Evolutionary conservation across 768 basidiomycete species (phyloP), one percentile per base, ranked within the genome.

Genomic region (Postia placenta): DNA sequence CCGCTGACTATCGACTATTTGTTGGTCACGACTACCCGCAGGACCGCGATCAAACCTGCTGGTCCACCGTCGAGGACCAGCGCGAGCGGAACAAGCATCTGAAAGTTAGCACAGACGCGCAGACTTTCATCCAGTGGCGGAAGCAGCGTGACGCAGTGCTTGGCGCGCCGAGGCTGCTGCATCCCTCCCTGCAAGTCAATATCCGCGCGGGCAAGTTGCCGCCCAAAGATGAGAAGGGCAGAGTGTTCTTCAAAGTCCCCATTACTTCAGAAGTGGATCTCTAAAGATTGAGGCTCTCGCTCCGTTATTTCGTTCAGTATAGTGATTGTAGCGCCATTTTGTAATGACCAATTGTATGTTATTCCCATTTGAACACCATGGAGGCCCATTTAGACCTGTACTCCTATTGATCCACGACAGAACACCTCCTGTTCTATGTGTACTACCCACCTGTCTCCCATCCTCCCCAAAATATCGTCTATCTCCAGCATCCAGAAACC

Each of bases 1-100:
- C 69, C 12, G 49, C 56, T 20, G 59, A 64, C 42, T 62, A 63
- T 48, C 63, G 61, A 33, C 59, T 71, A 25, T 69, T 69, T 41
- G 66, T 67, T 5, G 69, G 69, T 9, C 70, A 71, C 35, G 70
- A 70, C 56, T 71, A 70, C 45, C 68, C 67, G 43, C 60, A 63
- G 22, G 50, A 62, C 39, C 52, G 58, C 5, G 56, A 59, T 23
- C 56, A 62, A 14, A 62, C 56, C 1, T 58, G 62, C 45, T 59
- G 62, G 48, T 58, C 62, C 22, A 68, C 68, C n/a, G 67, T 70
- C 12, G 60, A 56, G 5, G 64, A 67, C 42, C 70, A 70, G 36
- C 60, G 56, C 15, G 39, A 19, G 22, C 49, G 33, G 24, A 67
- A 67, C 52, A 66, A 61, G 47, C 66, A 67, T 38, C 55, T 51